These are phyloP conservation scores for Psilocybe tampanensis DNA, from an alignment of 768 basidiomycete species.

Conservation along the genomic window DNA sequence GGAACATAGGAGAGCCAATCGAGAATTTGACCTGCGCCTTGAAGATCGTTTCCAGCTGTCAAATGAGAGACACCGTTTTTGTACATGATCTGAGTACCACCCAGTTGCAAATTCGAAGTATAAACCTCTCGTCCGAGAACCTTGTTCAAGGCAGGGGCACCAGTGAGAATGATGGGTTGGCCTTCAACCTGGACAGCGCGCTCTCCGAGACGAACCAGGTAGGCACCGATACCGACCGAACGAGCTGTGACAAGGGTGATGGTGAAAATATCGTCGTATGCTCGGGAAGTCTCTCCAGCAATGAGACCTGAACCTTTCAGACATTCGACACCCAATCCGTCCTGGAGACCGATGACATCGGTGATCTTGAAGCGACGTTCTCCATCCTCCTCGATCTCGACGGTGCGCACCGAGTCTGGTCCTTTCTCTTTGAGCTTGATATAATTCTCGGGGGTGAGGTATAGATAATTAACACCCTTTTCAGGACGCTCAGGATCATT, in stretches of 20 bases:
- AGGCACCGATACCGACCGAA: slow-evolving; percentile 98
- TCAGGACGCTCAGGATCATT: slow-evolving; percentile 79
- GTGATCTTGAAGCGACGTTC: slow-evolving; percentile 94
- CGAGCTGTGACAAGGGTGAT: slow-evolving; percentile 98
- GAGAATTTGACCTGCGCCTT: slow-evolving; percentile 92
- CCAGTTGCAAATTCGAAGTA: slow-evolving; percentile 97
- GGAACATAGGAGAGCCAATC: slow-evolving; percentile 96
- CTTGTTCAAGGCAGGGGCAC: slow-evolving; percentile 96
- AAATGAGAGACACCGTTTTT: slow-evolving; percentile 99
- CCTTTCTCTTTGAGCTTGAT: slow-evolving; percentile 90
- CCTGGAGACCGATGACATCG: slow-evolving; percentile 95
- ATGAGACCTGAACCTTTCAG: slow-evolving; percentile 96
- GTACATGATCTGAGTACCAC: slow-evolving; percentile 99
- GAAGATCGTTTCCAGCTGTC: slow-evolving; percentile 92
- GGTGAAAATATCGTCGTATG: slow-evolving; percentile 99
- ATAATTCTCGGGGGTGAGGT: slow-evolving; percentile 91
- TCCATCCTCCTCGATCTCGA: slow-evolving; percentile 83
- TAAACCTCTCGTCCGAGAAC: slow-evolving; percentile 99
- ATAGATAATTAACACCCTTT: slow-evolving; percentile 95
- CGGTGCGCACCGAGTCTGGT: slow-evolving; percentile 72
- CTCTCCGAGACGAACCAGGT: slow-evolving; percentile 96
- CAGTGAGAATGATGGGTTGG: slow-evolving; percentile 98
- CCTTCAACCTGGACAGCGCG: slow-evolving; percentile 99
- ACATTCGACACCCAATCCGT: slow-evolving; percentile 96
- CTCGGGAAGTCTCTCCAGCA: slow-evolving; percentile 96